Base-by-base conservation (phyloP, 208 protist genomes). In the Trypanosoma mega region DNA sequence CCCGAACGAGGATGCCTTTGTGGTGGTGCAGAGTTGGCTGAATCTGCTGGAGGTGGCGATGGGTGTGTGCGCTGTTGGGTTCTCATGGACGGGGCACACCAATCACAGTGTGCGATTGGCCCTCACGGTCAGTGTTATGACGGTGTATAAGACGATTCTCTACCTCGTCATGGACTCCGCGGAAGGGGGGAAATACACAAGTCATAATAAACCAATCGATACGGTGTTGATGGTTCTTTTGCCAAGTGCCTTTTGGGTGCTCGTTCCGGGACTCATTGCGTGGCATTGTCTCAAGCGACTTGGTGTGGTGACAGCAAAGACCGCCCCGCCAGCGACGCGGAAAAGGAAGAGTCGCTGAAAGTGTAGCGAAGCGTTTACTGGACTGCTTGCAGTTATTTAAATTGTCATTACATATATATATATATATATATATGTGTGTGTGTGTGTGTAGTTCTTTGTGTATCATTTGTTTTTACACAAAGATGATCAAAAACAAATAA, bases 1-100 rank as follows among this genome's bases (percentile, higher is more conserved):
- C 29, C 63, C 82, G 3, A 94, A 92, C 68, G 73, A 87, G 34
- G 87, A 94, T 34, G 74, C 77, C 14, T 94, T 94, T 61, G 87
- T 94, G 29, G 75, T 94, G 31, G 77, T 77, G 51, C 87, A 94
- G 72, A 84, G 74, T 61, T 87, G 74, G 71, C 23, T 91, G 45
- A 94, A 94, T 70, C n/a, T 92, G 9, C 48, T 69, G 14, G 84
- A 94, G 65, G 74, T 86, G 5, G 46, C 41, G 3, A 55, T 94
- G 45, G 82, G 81, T 4, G 37, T 91, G 6, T 18, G 76, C 9
- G 72, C 68, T 11, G 54, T 86, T 2, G 0, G 82, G 11, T 60
- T 88, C 6, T 31, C 67, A 2, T 8, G 73, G 1, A 48, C 36
- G 5, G 49, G 62, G 23, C 26, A 50, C 1, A 27, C 50, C n/a